Percentiles rank a stretch among this genome's conserved stretches.
phyloP scores from a whole-genome alignment of 495 filamentous ascomycete species.

The Daldinia concentrica region DNA sequence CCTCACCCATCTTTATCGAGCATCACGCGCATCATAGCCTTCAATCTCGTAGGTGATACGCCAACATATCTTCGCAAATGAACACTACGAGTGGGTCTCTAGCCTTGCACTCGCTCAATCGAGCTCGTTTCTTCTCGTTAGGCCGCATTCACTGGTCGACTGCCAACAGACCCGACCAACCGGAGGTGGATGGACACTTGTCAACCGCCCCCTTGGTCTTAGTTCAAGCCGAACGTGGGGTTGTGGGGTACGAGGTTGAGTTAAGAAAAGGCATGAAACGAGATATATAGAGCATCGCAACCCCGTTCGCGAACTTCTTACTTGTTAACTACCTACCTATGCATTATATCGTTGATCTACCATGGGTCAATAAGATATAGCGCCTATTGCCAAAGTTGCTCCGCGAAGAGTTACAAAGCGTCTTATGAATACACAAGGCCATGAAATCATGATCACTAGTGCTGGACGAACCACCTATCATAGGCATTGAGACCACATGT shows the following conservation, averaged over 20 bases:
- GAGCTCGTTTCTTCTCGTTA: slow-evolving; percentile 8
- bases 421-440: background rate
- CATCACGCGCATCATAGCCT: background rate
- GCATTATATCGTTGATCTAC: background rate
- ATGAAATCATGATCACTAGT: background rate
- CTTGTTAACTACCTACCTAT: background rate
- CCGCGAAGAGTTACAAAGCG: background rate
- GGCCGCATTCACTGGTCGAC: slow-evolving; percentile 41
- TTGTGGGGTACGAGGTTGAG: slow-evolving; percentile 37
- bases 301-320: slow-evolving; percentile 8
- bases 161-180: slow-evolving; percentile 46
- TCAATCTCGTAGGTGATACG: slow-evolving; percentile 1
- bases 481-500: background rate
- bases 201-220: slow-evolving; percentile 22
- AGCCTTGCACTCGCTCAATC: slow-evolving; percentile 7
- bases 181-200: slow-evolving; percentile 42
- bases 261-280: background rate
- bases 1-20: background rate
- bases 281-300: slow-evolving; percentile 22
- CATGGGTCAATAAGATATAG: background rate
- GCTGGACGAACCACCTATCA: background rate
- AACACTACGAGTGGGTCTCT: slow-evolving; percentile 7
- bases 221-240: slow-evolving; percentile 40
- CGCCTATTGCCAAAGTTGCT: background rate
- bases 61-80: background rate